phyloP scores from a whole-genome alignment of 352 stramenopile species.

The Phytophthora megakarya region DNA sequence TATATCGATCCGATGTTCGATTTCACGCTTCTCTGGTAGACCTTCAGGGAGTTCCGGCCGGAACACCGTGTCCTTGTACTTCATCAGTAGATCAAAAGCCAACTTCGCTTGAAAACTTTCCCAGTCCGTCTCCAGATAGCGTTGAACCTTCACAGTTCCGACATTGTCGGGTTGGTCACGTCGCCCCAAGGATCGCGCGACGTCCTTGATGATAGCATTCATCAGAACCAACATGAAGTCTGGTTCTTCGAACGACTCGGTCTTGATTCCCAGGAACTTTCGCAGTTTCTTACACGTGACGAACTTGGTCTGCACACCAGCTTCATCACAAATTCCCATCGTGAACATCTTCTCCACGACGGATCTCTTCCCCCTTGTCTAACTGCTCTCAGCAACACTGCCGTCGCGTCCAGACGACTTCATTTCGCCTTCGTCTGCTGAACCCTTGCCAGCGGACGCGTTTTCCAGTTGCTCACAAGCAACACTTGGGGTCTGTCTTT shows the following conservation, averaged over 20 bases:
- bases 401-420: too few relatives aligned
- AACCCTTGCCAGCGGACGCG: too few relatives aligned
- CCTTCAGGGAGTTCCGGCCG: slow-evolving; percentile 9
- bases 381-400: too few relatives aligned
- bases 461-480: not conserved
- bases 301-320: slow-evolving; percentile 7
- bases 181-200: slow-evolving; percentile 1
- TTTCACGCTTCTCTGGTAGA: slow-evolving; percentile 8
- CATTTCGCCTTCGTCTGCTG: too few relatives aligned
- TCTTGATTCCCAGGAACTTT: slow-evolving; percentile 21
- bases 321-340: too few relatives aligned
- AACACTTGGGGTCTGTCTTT: not conserved
- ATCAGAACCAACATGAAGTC: slow-evolving; percentile 26
- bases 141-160: slow-evolving; percentile 10
- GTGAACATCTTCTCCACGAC: too few relatives aligned
- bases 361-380: too few relatives aligned
- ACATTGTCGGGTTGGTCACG: slow-evolving; percentile 15
- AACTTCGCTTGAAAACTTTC: not conserved
- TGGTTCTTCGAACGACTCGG: slow-evolving; percentile 4
- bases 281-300: slow-evolving; percentile 8
- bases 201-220: slow-evolving; percentile 17
- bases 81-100: not conserved
- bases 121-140: slow-evolving; percentile 18
- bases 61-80: slow-evolving; percentile 10
- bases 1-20: slow-evolving; percentile 6